Conservation (phyloP, 179 eudicot species). For the Patellifolia procumbens region DNA sequence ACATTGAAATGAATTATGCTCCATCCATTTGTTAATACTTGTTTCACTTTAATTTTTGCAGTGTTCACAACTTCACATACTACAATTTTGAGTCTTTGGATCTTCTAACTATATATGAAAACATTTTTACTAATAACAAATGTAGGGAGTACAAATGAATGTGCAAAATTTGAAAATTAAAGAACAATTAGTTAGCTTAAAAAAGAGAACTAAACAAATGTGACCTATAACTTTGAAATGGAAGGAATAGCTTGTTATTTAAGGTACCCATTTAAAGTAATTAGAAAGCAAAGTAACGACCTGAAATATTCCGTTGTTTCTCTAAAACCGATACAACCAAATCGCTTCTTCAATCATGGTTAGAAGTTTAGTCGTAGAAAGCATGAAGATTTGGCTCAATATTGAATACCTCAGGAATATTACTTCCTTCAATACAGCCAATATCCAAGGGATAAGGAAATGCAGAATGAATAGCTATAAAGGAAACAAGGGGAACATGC, state of each 20-base stretch:
- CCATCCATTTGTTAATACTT: no score
- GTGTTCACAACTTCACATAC: no score
- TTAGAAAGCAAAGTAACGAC: neutral
- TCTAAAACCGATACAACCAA: neutral
- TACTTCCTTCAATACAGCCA: no score
- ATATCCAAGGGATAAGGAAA: no score
- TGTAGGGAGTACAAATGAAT: no score
- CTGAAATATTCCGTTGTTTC: neutral
- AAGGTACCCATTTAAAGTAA: neutral
- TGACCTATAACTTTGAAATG: neutral
- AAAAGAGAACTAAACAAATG: neutral
- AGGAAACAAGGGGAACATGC: neutral
- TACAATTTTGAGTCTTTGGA: no score
- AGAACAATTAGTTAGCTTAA: neutral
- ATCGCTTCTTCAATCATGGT: neutral
- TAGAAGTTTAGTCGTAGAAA: neutral
- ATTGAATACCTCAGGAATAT: neutral
- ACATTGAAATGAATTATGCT: neutral
- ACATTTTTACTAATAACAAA: no score
- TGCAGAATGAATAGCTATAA: neutral
- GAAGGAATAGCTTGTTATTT: neutral
- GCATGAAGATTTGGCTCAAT: neutral
- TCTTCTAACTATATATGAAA: no score
- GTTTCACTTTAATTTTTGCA: no score
- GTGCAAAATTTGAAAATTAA: neutral